Percentiles rank a stretch among this genome's conserved stretches.
Conservation (phyloP, 345 rosid species). For the Rhodamnia rubescens region DNA sequence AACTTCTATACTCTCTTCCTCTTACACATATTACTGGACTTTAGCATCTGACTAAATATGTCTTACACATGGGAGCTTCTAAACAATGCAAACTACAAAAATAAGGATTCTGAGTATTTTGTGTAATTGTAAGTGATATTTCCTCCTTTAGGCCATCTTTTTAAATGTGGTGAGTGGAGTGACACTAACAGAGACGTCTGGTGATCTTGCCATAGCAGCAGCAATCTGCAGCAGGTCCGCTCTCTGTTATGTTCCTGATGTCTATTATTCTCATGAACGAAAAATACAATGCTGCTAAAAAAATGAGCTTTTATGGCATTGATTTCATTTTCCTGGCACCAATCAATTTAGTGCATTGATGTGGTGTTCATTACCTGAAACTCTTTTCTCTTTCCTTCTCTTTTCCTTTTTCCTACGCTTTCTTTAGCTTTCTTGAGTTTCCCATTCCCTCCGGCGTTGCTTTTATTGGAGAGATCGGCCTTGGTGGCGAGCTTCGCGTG, state of each 20-base stretch:
- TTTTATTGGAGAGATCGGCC: constrained; percentile 85
- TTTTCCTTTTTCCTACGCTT: background rate
- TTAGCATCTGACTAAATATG: background rate
- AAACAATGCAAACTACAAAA: background rate
- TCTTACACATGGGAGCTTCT: background rate
- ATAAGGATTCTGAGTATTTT: background rate
- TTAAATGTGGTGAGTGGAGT: constrained; percentile 80
- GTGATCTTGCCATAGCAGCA: constrained; percentile 92
- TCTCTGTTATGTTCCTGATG: background rate
- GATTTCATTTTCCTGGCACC: background rate
- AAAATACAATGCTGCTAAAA: background rate
- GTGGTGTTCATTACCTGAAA: background rate
- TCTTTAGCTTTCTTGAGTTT: constrained; percentile 75
- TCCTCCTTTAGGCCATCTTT: constrained; percentile 44
- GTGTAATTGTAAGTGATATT: background rate
- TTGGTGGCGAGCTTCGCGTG: constrained; percentile 72
- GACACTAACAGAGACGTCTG: constrained; percentile 72
- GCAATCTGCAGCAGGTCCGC: constrained; percentile 86
- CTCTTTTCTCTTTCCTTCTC: background rate
- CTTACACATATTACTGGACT: background rate
- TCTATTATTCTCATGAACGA: background rate
- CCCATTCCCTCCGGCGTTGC: constrained; percentile 76
- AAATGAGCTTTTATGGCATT: background rate
- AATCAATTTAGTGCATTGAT: background rate
- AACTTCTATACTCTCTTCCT: background rate